Evolutionary conservation across 768 basidiomycete species (phyloP).

Genomic region (Boletus rubroflammeus): DNA sequence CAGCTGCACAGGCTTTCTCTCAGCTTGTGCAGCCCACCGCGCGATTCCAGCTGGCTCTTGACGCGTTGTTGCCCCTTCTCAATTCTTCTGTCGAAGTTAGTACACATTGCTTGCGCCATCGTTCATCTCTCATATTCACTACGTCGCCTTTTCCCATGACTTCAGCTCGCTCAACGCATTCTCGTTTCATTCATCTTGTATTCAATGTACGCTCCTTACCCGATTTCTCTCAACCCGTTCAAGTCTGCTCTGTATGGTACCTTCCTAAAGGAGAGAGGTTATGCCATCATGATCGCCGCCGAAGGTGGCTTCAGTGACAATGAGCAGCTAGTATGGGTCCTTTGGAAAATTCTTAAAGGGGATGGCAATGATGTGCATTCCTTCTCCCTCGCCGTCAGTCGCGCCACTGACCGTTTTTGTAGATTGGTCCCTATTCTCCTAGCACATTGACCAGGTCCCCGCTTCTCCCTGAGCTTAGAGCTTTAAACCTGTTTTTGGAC

Average conservation of each 20-base stretch:
- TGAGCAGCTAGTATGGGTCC: constrained; percentile 81
- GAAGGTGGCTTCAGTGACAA: constrained; percentile 51
- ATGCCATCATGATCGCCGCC: constrained; percentile 49
- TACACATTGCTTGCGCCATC: constrained; percentile 11
- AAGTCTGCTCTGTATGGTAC: constrained; percentile 66
- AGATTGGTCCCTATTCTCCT: constrained; percentile 84
- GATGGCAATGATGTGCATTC: constrained; percentile 70
- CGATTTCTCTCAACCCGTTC: constrained; percentile 79
- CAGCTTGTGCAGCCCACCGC: constrained; percentile 73
- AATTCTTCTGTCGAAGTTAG: constrained; percentile 56
- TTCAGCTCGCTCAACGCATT: constrained; percentile 67
- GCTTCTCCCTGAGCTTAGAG: constrained; percentile 70
- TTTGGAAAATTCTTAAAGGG: constrained; percentile 83
- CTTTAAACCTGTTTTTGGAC: constrained; percentile 65
- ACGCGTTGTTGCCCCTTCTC: constrained; percentile 73
- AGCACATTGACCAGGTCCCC: constrained; percentile 70
- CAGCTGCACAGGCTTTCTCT: constrained; percentile 69
- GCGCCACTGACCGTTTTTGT: constrained; percentile 4
- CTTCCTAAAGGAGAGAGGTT: constrained; percentile 65
- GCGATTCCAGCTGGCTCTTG: constrained; percentile 81
- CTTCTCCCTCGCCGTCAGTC: not conserved
- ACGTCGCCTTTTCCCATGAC: constrained; percentile 8
- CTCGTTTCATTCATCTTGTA: constrained; percentile 77
- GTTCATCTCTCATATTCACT: constrained; percentile 17
- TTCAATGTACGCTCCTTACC: constrained; percentile 76